These are phyloP conservation scores for Naumovozyma castellii DNA, from an alignment of 805 yeast genomes.

Conservation along the genomic window DNA sequence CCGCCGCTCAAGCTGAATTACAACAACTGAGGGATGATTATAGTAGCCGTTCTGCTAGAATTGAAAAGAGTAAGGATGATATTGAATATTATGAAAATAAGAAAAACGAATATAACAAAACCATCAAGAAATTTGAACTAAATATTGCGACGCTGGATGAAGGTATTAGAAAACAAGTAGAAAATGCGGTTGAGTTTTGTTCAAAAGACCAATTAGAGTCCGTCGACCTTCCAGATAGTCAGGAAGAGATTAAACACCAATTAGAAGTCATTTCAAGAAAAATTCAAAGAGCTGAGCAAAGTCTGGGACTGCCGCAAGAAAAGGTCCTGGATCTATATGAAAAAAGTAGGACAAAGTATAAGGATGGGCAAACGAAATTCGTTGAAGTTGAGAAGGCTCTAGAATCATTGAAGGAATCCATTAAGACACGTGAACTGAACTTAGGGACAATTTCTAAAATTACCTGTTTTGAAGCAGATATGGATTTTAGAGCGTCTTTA, in stretches of 20 bases:
- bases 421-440: slow-evolving; percentile 36
- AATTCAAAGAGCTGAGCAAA: slow-evolving; percentile 43
- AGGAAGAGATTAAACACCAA: slow-evolving; percentile 42
- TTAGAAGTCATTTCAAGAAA: slow-evolving; percentile 37
- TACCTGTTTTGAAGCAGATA: slow-evolving; percentile 41
- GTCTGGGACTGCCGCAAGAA: slow-evolving; percentile 47
- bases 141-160: slow-evolving; percentile 23
- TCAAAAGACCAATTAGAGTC: slow-evolving; percentile 37
- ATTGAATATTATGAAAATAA: slow-evolving; percentile 18
- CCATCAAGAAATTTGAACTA: slow-evolving; percentile 18
- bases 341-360: slow-evolving; percentile 35
- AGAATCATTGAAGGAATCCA: slow-evolving; percentile 28
- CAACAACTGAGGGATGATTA: slow-evolving; percentile 12
- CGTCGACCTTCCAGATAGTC: slow-evolving; percentile 33
- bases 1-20: slow-evolving; percentile 7
- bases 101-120: slow-evolving; percentile 9
- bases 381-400: slow-evolving; percentile 30
- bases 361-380: slow-evolving; percentile 35
- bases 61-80: slow-evolving; percentile 20
- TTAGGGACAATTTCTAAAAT: slow-evolving; percentile 33
- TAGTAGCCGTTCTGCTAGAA: slow-evolving; percentile 9
- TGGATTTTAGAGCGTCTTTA: slow-evolving; percentile 51
- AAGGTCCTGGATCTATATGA: slow-evolving; percentile 43
- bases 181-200: slow-evolving; percentile 36
- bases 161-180: slow-evolving; percentile 22